These are phyloP conservation scores for Cystobasidium sp. DNA, from an alignment of 1,284 basidiomycete species.

Conservation along the genomic window DNA sequence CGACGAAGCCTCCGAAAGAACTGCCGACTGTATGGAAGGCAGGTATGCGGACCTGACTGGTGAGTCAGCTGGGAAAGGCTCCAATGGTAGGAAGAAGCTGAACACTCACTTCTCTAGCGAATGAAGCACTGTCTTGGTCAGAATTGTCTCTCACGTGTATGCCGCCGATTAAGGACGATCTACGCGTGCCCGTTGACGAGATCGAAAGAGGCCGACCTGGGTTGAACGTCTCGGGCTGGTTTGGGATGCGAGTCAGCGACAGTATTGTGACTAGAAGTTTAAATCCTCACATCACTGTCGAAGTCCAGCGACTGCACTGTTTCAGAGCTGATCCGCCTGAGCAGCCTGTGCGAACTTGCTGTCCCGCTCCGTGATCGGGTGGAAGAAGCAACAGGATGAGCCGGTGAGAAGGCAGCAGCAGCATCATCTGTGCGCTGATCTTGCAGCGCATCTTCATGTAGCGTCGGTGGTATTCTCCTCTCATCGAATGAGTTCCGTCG, in stretches of 20 bases:
- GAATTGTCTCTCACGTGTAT: conserved; percentile 48
- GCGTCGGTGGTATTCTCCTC: conserved; percentile 27
- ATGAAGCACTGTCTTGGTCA: conserved; percentile 35
- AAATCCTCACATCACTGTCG: conserved; percentile 46
- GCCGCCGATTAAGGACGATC: conserved; percentile 47
- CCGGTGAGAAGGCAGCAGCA: background rate
- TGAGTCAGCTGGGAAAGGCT: background rate
- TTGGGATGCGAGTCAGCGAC: background rate
- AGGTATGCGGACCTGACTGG: conserved; percentile 40
- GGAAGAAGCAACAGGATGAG: background rate
- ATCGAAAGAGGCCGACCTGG: conserved; percentile 47
- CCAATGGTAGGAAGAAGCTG: background rate
- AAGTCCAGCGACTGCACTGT: conserved; percentile 44
- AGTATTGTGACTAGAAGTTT: background rate
- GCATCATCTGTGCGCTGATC: background rate
- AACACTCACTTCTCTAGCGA: conserved; percentile 42
- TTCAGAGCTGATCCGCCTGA: conserved; percentile 27
- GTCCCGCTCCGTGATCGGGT: conserved; percentile 20
- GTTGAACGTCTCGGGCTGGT: conserved; percentile 49
- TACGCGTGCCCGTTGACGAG: conserved; percentile 45
- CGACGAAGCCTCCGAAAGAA: conserved; percentile 51
- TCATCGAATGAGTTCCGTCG: conserved; percentile 37
- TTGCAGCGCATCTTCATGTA: background rate
- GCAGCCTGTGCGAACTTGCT: conserved; percentile 21
- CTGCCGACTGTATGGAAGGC: conserved; percentile 50